Percentiles rank a stretch among this genome's conserved stretches.
Evolutionary conservation across 345 rosid genomes (phyloP).

Genomic region (Fremontodendron californicum): DNA sequence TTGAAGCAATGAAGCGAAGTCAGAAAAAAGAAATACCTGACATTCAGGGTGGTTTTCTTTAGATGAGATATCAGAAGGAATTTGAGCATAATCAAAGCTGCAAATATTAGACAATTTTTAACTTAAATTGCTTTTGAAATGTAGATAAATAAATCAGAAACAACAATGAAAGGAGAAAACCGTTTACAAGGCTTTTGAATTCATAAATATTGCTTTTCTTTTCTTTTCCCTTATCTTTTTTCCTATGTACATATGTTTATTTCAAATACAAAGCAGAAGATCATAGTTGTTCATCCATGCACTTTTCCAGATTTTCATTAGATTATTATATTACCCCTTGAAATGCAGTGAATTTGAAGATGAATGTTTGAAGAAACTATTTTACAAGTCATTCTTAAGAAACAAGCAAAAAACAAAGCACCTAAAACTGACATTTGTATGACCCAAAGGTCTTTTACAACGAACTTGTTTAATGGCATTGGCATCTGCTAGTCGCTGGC

Average conservation of each 20-base stretch:
- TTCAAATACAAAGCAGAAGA: slow-evolving; percentile 3
- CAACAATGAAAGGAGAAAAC: background rate
- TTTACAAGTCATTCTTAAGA: background rate
- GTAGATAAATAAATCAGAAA: slow-evolving; percentile 1
- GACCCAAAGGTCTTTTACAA: slow-evolving; percentile 79
- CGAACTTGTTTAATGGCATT: slow-evolving; percentile 63
- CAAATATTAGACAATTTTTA: slow-evolving; percentile 5
- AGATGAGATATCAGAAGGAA: slow-evolving; percentile 66
- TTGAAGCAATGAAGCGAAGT: background rate
- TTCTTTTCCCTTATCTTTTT: background rate
- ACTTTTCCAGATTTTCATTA: background rate
- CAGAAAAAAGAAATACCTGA: slow-evolving; percentile 38
- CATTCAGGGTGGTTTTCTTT: slow-evolving; percentile 38
- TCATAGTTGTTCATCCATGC: background rate
- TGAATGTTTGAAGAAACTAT: background rate
- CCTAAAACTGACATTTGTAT: slow-evolving; percentile 61
- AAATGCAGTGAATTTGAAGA: background rate
- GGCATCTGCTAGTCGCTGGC: slow-evolving; percentile 40
- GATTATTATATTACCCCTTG: background rate
- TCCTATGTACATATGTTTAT: background rate
- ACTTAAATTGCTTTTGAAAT: background rate
- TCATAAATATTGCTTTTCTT: background rate
- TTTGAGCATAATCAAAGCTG: slow-evolving; percentile 38
- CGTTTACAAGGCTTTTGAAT: background rate
- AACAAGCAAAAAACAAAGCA: background rate